Percentiles rank a stretch among this genome's conserved stretches.
Evolutionary conservation across 441 rosid genomes (phyloP).

Genomic region (Populus hybrid): DNA sequence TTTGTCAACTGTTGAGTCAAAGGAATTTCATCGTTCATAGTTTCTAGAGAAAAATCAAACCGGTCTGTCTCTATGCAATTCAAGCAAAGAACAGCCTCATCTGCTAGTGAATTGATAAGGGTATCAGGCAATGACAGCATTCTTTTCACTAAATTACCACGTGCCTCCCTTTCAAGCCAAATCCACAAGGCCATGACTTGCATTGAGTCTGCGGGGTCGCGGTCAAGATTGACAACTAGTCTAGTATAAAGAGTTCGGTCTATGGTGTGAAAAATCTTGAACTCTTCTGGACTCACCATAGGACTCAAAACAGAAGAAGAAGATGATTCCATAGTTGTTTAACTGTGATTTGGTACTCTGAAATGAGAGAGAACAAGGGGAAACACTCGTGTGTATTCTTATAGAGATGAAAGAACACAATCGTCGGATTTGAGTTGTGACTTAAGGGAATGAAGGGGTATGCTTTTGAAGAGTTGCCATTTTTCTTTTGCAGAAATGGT

Average conservation of each 20-base stretch:
- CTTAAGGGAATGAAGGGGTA: slow-evolving; percentile 8
- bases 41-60: not conserved
- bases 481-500: slow-evolving; percentile 8
- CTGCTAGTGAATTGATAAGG: slow-evolving; percentile 38
- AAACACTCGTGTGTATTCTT: not conserved
- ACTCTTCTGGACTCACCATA: slow-evolving; percentile 31
- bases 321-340: not conserved
- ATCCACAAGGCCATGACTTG: slow-evolving; percentile 56
- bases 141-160: slow-evolving; percentile 22
- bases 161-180: slow-evolving; percentile 44
- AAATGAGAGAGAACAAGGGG: not conserved
- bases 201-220: slow-evolving; percentile 43
- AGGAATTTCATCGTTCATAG: slow-evolving; percentile 22
- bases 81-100: slow-evolving; percentile 49
- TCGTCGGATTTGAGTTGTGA: not conserved
- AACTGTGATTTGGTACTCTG: not conserved
- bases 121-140: slow-evolving; percentile 31
- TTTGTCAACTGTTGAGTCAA: slow-evolving; percentile 28
- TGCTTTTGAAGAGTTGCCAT: slow-evolving; percentile 17
- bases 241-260: slow-evolving; percentile 49
- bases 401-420: slow-evolving; percentile 3
- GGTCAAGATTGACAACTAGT: slow-evolving; percentile 40
- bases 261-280: slow-evolving; percentile 44
- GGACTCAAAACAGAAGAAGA: not conserved
- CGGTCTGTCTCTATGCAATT: slow-evolving; percentile 27